phyloP scores from a whole-genome alignment of 345 rosid genomes.

The Schrenkiella parvula region DNA sequence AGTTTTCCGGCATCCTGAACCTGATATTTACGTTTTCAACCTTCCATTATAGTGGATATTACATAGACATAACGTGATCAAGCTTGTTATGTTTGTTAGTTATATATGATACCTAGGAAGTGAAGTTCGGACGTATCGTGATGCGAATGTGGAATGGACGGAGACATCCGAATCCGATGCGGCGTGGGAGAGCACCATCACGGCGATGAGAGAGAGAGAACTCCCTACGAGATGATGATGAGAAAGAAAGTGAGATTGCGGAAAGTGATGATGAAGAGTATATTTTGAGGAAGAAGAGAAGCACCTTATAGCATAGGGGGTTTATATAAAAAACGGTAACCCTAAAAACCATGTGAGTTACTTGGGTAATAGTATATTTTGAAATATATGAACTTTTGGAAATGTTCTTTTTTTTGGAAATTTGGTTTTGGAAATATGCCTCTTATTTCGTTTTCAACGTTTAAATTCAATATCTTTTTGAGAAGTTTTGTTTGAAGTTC shows the following conservation, averaged over 20 bases:
- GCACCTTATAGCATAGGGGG: slow-evolving; percentile 1
- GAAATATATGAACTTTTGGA: not conserved
- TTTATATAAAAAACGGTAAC: slow-evolving; percentile 7
- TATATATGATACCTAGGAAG: slow-evolving; percentile 51
- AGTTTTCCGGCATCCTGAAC: slow-evolving; percentile 76
- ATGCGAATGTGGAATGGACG: slow-evolving; percentile 76
- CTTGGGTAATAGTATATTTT: slow-evolving; percentile 1
- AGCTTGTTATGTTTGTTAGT: not conserved
- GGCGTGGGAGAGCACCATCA: slow-evolving; percentile 61
- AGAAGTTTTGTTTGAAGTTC: too few species aligned
- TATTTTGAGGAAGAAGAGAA: not conserved
- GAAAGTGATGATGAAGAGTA: slow-evolving; percentile 13
- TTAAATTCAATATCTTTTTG: too few species aligned
- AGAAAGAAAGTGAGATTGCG: not conserved
- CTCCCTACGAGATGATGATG: not conserved
- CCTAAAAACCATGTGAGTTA: not conserved
- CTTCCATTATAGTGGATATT: not conserved
- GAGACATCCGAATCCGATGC: slow-evolving; percentile 54
- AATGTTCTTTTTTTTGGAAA: not conserved
- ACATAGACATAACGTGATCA: not conserved
- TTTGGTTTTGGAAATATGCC: too few species aligned
- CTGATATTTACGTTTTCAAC: slow-evolving; percentile 25
- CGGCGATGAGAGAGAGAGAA: slow-evolving; percentile 1
- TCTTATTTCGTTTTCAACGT: too few species aligned
- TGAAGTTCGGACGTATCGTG: slow-evolving; percentile 73